Evolutionary conservation across 192 early-diverging fungal genomes (phyloP).

Genomic region (Gaertneriomyces sp.): DNA sequence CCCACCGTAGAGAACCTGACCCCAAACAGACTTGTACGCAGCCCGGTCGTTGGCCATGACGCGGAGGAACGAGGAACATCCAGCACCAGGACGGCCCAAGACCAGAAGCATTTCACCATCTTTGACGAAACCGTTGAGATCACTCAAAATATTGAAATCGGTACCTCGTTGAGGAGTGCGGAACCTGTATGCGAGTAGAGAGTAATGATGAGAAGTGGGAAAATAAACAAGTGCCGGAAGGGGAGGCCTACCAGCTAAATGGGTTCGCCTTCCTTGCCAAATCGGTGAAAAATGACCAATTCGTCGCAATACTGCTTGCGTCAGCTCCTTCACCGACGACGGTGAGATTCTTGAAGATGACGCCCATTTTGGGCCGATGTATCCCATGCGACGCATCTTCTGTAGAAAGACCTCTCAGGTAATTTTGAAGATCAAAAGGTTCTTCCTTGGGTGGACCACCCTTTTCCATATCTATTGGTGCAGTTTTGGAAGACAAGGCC

Average conservation of each 20-base stretch:
- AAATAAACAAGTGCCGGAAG: background rate
- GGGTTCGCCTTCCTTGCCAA: conserved; percentile 3
- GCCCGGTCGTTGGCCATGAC: conserved; percentile 7
- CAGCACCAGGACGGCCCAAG: conserved; percentile 16
- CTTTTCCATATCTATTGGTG: background rate
- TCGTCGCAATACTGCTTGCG: conserved; percentile 11
- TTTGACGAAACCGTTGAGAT: conserved; percentile 18
- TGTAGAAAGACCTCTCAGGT: background rate
- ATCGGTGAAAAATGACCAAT: background rate
- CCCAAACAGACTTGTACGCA: conserved; percentile 19
- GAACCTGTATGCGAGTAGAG: conserved; percentile 10
- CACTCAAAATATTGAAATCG: conserved; percentile 36
- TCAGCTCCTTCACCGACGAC: conserved; percentile 26
- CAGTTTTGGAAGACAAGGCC: background rate
- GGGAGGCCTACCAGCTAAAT: conserved; percentile 1
- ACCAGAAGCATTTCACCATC: conserved; percentile 18
- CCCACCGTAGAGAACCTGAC: conserved; percentile 10
- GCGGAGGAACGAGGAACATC: conserved; percentile 14
- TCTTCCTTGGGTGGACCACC: background rate
- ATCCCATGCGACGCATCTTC: conserved; percentile 7
- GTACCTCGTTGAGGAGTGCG: conserved; percentile 8
- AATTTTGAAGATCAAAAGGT: conserved; percentile 5
- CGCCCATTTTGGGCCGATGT: conserved; percentile 15
- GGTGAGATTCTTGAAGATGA: conserved; percentile 22
- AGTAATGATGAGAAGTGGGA: background rate